Conservation (phyloP, 2,329 filamentous ascomycete species). For the Tolypocladium endophyticum region DNA sequence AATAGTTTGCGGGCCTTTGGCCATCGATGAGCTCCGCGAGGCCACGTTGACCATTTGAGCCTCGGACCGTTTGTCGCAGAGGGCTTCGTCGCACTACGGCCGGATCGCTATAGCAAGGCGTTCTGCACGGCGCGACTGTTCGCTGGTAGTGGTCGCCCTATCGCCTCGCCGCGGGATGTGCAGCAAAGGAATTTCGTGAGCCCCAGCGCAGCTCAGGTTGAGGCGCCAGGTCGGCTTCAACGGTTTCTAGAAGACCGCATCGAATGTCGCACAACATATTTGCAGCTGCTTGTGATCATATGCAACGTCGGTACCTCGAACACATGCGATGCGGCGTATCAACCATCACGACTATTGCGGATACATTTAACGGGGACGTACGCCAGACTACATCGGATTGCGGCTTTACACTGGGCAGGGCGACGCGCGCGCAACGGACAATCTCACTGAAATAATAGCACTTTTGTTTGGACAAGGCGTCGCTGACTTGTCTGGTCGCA, state of each 20-base stretch:
- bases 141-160: neutral
- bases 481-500: constrained; percentile 23
- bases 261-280: constrained; percentile 1
- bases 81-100: neutral
- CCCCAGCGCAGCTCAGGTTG: neutral
- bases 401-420: neutral
- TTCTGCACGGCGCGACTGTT: neutral
- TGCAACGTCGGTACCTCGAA: neutral
- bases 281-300: neutral
- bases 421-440: neutral
- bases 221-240: no score
- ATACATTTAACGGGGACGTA: neutral
- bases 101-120: neutral
- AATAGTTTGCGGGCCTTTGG: neutral
- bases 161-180: neutral
- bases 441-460: neutral
- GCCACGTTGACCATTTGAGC: neutral
- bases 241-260: neutral
- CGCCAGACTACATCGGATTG: neutral
- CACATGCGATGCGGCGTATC: neutral
- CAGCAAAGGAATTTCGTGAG: neutral
- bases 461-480: neutral
- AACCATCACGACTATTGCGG: neutral
- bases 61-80: neutral
- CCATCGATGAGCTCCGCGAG: neutral